Evolutionary conservation across 2,329 filamentous ascomycete species (phyloP).

Genomic region (Dothiorella sarmentorum): DNA sequence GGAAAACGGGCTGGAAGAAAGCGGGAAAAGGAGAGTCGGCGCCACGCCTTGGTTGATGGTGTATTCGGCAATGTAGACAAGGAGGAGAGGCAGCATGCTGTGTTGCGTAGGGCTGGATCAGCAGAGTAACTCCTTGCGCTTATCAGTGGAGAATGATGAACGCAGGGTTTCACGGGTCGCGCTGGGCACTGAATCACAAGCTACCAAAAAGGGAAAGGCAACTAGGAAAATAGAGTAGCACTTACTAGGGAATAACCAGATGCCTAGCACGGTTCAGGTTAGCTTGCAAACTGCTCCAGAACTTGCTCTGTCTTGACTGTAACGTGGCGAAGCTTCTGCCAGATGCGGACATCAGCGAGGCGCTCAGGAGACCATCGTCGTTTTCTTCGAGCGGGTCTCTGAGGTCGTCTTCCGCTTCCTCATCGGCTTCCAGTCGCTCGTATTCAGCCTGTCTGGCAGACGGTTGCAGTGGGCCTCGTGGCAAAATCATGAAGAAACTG

Average conservation of each 20-base stretch:
- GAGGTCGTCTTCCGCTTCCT: slow-evolving; percentile 36
- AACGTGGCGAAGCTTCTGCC: slow-evolving; percentile 27
- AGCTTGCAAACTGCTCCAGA: slow-evolving; percentile 38
- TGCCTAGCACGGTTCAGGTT: slow-evolving; percentile 63
- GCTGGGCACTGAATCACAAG: background rate
- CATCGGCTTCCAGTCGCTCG: slow-evolving; percentile 46
- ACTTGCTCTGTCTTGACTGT: slow-evolving; percentile 20
- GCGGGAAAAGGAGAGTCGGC: slow-evolving; percentile 83
- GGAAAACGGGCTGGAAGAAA: slow-evolving; percentile 70
- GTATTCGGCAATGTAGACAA: slow-evolving; percentile 96
- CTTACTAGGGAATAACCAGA: slow-evolving; percentile 69
- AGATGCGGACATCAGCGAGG: slow-evolving; percentile 32
- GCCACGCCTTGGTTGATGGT: slow-evolving; percentile 95
- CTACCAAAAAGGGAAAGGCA: slow-evolving; percentile 14
- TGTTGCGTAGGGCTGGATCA: background rate
- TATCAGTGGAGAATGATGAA: background rate
- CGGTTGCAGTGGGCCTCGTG: slow-evolving; percentile 60
- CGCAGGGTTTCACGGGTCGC: background rate
- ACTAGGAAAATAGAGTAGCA: slow-evolving; percentile 16
- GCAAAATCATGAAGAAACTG: slow-evolving; percentile 81
- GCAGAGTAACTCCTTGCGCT: background rate
- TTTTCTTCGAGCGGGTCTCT: slow-evolving; percentile 21
- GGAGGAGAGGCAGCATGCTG: slow-evolving; percentile 81
- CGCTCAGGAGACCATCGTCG: slow-evolving; percentile 35
- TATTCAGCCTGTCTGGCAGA: slow-evolving; percentile 50